Base-by-base conservation (phyloP, 2,329 filamentous ascomycete genomes). In the Xylaria sp. region DNA sequence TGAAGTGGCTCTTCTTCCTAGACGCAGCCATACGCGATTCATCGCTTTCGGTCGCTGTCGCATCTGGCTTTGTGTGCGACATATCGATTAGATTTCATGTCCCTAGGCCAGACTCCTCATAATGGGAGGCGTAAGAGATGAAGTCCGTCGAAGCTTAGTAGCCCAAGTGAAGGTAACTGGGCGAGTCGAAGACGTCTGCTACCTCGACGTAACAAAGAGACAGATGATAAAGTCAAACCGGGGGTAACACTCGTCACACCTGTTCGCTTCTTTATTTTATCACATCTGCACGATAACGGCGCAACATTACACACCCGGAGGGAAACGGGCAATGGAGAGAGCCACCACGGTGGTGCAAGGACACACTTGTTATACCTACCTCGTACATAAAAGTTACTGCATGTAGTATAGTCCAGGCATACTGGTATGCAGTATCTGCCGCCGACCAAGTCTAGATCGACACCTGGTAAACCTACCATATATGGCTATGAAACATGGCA, bases 1-100 rank as follows among this genome's bases (percentile, higher is more conserved):
- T 83, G 77, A 84, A 85, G 76, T 89, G 86, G 56, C 82, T 80
- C 65, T 80, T 80, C 72, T 81, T 80, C 37, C 78, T 77, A 32
- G 68, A 56, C 15, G 64, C 48, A 44, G 59, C 54, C 12, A 25
- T 15, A 9, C 28, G 44, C 41, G n/a, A 50, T 20, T 15, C 34
- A 39, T 37, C 56, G n/a, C 5, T n/a, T 3, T 48, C n/a, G 7
- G 12, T 39, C 39, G 57, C 50, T 20, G 55, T n/a, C 25, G 41
- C 8, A 51, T 55, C 25, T 18, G 37, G 56, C 59, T 57, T 63
- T 52, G 20, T 41, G 41, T 41, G 37, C 1, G 48, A 61, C 70
- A 71, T 74, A 4, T 61, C 67, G 64, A 44, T 34, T 48, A 41
- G 9, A 46, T n/a, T 60, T 50, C 32, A 44, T 28, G 32, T n/a